Conservation (phyloP, 345 rosid species). For the thale cress (Arabidopsis thaliana) region DNA sequence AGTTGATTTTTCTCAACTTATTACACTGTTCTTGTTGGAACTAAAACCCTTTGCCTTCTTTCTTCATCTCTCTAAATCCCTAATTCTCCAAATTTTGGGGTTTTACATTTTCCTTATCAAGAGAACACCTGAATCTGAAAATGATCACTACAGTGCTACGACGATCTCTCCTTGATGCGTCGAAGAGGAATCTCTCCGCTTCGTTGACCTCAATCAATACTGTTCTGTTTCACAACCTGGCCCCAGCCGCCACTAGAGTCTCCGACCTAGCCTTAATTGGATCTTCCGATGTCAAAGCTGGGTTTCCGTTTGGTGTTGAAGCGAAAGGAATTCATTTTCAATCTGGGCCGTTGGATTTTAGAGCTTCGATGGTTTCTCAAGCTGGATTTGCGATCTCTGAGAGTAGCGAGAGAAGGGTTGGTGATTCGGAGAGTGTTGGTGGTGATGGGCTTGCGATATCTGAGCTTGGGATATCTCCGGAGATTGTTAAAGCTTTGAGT, state of each 20-base stretch:
- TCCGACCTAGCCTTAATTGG: constrained; percentile 15
- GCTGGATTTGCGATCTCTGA: constrained; percentile 55
- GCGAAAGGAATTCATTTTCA: constrained; percentile 56
- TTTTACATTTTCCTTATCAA: constrained; percentile 20
- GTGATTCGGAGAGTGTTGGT: constrained; percentile 46
- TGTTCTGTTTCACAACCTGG: constrained; percentile 11
- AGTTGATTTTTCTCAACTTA: background rate
- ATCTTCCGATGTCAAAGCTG: constrained; percentile 5
- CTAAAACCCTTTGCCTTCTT: constrained; percentile 9
- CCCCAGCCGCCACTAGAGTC: constrained; percentile 31
- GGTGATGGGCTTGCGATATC: constrained; percentile 44
- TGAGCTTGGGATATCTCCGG: constrained; percentile 70
- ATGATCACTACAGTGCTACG: constrained; percentile 42
- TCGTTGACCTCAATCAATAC: constrained; percentile 27
- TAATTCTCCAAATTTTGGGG: constrained; percentile 26
- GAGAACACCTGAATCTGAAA: constrained; percentile 21
- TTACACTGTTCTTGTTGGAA: background rate
- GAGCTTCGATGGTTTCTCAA: constrained; percentile 41
- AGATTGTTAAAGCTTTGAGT: constrained; percentile 76
- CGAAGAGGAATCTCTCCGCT: constrained; percentile 28
- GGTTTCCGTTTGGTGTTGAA: constrained; percentile 15
- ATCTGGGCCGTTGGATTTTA: constrained; percentile 50
- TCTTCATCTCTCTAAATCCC: constrained; percentile 43
- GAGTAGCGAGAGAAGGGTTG: constrained; percentile 22
- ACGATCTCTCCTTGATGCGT: constrained; percentile 32